phyloP scores from a whole-genome alignment of 148 eudicot genomes.

The Dianthus caryophyllus region DNA sequence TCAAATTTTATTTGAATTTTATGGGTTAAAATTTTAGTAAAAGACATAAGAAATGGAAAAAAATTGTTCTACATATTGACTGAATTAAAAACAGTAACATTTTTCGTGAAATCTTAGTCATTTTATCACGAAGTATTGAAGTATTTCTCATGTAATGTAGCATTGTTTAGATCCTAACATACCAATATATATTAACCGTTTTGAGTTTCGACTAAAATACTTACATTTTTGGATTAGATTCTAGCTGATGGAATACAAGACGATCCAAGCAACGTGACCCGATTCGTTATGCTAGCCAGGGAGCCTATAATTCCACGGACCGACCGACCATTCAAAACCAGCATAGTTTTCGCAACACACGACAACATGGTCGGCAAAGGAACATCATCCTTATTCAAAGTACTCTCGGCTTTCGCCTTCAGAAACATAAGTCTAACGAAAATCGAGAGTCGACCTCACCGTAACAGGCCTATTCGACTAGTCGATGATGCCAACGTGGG shows the following conservation, averaged over 20 bases:
- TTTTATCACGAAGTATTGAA: no score
- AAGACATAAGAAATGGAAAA: no score
- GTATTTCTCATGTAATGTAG: no score
- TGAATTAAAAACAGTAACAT: no score
- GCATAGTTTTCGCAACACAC: constrained; percentile 84
- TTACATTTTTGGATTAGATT: constrained; percentile 31
- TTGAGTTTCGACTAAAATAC: no score
- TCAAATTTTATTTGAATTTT: no score
- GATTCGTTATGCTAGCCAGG: constrained; percentile 91
- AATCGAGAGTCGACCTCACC: constrained; percentile 93
- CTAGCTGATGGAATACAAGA: constrained; percentile 91
- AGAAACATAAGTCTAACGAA: constrained; percentile 84
- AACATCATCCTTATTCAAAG: constrained; percentile 87
- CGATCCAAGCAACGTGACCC: constrained; percentile 76
- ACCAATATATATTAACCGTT: no score
- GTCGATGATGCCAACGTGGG: constrained; percentile 84
- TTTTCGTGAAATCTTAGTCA: no score
- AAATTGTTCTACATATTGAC: no score
- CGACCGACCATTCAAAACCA: constrained; percentile 90
- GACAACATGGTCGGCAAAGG: constrained; percentile 55
- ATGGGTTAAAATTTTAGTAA: no score
- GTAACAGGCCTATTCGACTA: constrained; percentile 72
- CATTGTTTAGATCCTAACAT: no score
- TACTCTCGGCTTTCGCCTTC: constrained; percentile 92
- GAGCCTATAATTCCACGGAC: constrained; percentile 89